Evolutionary conservation across 2,329 filamentous ascomycete genomes (phyloP).

Genomic region (Cephalotrichum gorgonifer): DNA sequence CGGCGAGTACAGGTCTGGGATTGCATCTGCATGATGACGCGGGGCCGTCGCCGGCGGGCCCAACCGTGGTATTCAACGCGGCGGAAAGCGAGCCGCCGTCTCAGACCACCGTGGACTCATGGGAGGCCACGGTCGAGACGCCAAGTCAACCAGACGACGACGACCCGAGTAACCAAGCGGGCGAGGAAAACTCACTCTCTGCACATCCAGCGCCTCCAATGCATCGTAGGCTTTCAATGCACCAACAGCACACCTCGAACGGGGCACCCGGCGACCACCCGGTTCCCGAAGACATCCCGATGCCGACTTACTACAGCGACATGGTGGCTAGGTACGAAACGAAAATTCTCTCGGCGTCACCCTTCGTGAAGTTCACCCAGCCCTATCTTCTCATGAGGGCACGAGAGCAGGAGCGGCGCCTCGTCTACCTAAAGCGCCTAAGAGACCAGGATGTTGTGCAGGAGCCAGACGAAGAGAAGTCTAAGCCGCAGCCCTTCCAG

Average conservation of each 20-base stretch:
- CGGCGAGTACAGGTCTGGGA: neutral
- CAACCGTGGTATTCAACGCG: constrained; percentile 22
- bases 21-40: neutral
- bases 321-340: constrained; percentile 91
- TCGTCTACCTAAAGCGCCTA: constrained; percentile 72
- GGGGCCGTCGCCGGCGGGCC: constrained; percentile 17
- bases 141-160: neutral
- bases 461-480: constrained; percentile 48
- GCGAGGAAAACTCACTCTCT: neutral
- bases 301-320: constrained; percentile 89
- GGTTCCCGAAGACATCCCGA: constrained; percentile 55
- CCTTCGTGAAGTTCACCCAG: constrained; percentile 90
- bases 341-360: constrained; percentile 86
- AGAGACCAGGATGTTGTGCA: constrained; percentile 63
- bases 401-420: constrained; percentile 76
- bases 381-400: constrained; percentile 89
- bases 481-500: constrained; percentile 64
- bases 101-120: constrained; percentile 15
- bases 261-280: neutral
- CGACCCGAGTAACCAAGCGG: neutral
- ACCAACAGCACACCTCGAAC: neutral
- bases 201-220: too few relatives aligned
- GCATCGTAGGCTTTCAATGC: neutral
- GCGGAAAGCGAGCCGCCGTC: constrained; percentile 26
- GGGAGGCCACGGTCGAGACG: neutral